These are phyloP conservation scores for Nemania sp. DNA, from an alignment of 2,329 filamentous ascomycete genomes.

Conservation along the genomic window DNA sequence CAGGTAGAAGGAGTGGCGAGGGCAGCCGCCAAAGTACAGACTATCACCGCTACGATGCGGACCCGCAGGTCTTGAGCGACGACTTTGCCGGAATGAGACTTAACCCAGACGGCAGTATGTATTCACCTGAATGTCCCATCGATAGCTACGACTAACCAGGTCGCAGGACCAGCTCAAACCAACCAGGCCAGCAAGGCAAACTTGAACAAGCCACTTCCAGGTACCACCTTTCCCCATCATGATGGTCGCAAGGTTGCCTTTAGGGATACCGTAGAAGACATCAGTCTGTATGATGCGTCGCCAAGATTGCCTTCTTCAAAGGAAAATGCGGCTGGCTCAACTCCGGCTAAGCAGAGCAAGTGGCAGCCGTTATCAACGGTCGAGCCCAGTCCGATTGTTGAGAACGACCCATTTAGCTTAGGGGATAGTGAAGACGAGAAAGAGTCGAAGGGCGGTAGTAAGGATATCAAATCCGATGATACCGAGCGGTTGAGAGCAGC, in stretches of 20 bases:
- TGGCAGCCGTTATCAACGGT: constrained; percentile 93
- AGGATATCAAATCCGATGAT: constrained; percentile 58
- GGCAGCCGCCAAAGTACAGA: constrained; percentile 76
- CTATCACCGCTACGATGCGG: constrained; percentile 90
- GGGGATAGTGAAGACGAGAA: constrained; percentile 95
- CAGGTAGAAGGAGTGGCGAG: constrained; percentile 60
- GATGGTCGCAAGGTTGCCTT: constrained; percentile 61
- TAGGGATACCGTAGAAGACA: constrained; percentile 73
- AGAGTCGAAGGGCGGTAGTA: constrained; percentile 68
- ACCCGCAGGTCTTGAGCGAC: constrained; percentile 86
- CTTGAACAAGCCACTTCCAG: constrained; percentile 67
- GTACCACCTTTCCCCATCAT: constrained; percentile 56
- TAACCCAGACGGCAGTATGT: constrained; percentile 65
- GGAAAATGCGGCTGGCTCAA: constrained; percentile 49
- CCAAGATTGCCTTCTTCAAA: constrained; percentile 58
- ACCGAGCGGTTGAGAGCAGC: constrained; percentile 68
- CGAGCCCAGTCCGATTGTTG: constrained; percentile 80
- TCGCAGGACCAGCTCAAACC: constrained; percentile 41
- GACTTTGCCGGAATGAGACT: constrained; percentile 79
- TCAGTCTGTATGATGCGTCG: constrained; percentile 73
- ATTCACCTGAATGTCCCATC: background rate
- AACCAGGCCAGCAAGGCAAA: constrained; percentile 70
- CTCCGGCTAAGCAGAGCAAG: constrained; percentile 78
- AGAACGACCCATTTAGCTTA: constrained; percentile 95
- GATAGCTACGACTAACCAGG: constrained; percentile 55